Evolutionary conservation across 2,329 filamentous ascomycete species (phyloP), one percentile per base, ranked within the genome.

Genomic region (Tolypocladium amazonense): DNA sequence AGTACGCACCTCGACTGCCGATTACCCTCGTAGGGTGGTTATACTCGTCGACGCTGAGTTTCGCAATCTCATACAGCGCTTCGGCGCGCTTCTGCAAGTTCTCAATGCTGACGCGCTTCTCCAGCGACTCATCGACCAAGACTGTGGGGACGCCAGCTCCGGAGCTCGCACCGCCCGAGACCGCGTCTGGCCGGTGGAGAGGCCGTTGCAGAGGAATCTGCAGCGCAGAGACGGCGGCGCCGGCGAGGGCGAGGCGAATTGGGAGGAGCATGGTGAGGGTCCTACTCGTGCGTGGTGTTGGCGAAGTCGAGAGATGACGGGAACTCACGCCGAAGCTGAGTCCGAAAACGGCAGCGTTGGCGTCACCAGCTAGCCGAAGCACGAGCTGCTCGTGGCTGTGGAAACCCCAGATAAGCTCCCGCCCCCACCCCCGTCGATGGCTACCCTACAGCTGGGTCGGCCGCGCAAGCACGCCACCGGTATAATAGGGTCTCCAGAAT

Each of bases 1-100:
- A 4, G 11, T 20, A 35, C 57, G 27, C 43, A 85, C 84, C 85
- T 69, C 80, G 68, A 63, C 85, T 88, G 37, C 87, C 87, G 64
- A 90, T 89, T 27, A 89, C 87, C 58, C 87, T 80, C 1, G 87
- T 90, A 1, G 87, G 87, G 65, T 87, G 87, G 62, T 82, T 81
- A 67, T 85, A 88, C 63, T 88, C 84, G 1, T 79, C 75, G 62
- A 81, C 74, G 14, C 80, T 79, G 58, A 79, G 75, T 70, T 86
- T 76, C 0, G 87, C 86, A 59, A 89, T 81, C 57, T 81, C 74
- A 65, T 81, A 89, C 11, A 90, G 79, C 47, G 82, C 71, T 65
- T 86, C 76, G 5, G 87, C 83, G 25, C 86, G 82, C 6, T 76
- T 71, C 50, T 86, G 71, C 8, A 90, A 80, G 30, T 80, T 82